These are phyloP conservation scores for Yamadazyma dushanensis DNA, from an alignment of 1,139 yeast species.

Conservation along the genomic window DNA sequence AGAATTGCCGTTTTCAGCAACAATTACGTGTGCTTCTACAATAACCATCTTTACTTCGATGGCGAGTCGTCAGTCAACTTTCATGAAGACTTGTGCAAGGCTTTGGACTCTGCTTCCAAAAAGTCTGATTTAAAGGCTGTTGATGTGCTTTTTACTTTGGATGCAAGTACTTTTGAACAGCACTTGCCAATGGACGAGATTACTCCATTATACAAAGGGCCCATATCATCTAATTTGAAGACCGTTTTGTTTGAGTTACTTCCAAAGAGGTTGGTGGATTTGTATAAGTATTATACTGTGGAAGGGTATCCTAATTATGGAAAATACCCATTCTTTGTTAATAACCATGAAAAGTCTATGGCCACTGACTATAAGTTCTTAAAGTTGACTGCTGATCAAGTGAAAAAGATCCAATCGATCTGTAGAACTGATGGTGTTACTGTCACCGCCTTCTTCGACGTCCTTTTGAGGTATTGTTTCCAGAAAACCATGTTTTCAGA, in stretches of 20 bases:
- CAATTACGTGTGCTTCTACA: slow-evolving; percentile 25
- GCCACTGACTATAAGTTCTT: slow-evolving; percentile 17
- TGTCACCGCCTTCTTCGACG: slow-evolving; percentile 27
- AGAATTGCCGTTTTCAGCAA: slow-evolving; percentile 22
- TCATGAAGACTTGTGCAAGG: slow-evolving; percentile 29
- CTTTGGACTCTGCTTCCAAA: slow-evolving; percentile 7
- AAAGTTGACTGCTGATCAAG: slow-evolving; percentile 14
- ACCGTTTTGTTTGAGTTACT: slow-evolving; percentile 1
- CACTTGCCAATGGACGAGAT: slow-evolving; percentile 12
- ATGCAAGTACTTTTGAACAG: slow-evolving; percentile 6
- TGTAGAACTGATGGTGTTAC: slow-evolving; percentile 21
- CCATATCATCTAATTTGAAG: background rate
- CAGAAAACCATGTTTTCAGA: slow-evolving; percentile 24
- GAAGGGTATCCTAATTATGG: slow-evolving; percentile 15
- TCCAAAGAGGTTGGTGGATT: slow-evolving; percentile 6
- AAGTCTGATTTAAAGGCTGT: slow-evolving; percentile 3
- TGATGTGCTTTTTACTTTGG: slow-evolving; percentile 6
- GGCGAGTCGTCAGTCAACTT: slow-evolving; percentile 35
- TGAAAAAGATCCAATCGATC: slow-evolving; percentile 12
- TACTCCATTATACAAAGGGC: slow-evolving; percentile 2
- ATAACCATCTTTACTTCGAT: slow-evolving; percentile 38
- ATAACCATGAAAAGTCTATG: slow-evolving; percentile 12
- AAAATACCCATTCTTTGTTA: slow-evolving; percentile 19
- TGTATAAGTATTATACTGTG: slow-evolving; percentile 6
- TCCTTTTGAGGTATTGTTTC: slow-evolving; percentile 20